These are phyloP conservation scores for Phallus indusiatus DNA, from an alignment of 768 basidiomycete species.

Conservation along the genomic window DNA sequence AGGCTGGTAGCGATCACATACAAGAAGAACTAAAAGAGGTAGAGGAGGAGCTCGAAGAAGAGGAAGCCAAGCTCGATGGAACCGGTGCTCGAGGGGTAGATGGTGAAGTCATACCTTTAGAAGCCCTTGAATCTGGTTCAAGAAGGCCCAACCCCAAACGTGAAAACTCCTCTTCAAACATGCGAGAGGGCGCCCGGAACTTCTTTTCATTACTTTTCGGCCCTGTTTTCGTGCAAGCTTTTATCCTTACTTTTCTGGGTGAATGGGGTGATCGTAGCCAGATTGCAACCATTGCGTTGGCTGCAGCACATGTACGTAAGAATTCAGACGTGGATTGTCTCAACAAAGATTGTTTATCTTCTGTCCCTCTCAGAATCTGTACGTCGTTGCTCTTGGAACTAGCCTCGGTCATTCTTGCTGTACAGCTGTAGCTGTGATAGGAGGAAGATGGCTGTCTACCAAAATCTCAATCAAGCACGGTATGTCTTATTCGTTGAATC, in stretches of 20 bases:
- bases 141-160: conserved; percentile 1
- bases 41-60: conserved; percentile 89
- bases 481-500: conserved; percentile 28
- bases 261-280: conserved; percentile 99
- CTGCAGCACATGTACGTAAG: conserved; percentile 76
- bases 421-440: conserved; percentile 85
- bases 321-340: conserved; percentile 4
- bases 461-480: conserved; percentile 95
- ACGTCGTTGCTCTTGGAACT: conserved; percentile 84
- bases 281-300: conserved; percentile 92
- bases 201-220: conserved; percentile 76
- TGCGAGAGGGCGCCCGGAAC: conserved; percentile 65
- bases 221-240: conserved; percentile 92
- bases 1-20: conserved; percentile 68
- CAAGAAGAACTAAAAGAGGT: conserved; percentile 93
- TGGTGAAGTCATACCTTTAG: conserved; percentile 49
- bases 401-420: conserved; percentile 82
- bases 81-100: conserved; percentile 24
- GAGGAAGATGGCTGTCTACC: conserved; percentile 84
- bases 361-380: conserved; percentile 60
- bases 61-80: conserved; percentile 46
- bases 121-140: conserved; percentile 65
- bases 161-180: conserved; percentile 7
- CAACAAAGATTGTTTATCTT: conserved; percentile 10
- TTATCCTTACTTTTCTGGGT: conserved; percentile 92